Percentiles rank a stretch among this genome's conserved stretches.
Conservation (phyloP, 805 yeast genomes). For the Candida khao-thaluensis region DNA sequence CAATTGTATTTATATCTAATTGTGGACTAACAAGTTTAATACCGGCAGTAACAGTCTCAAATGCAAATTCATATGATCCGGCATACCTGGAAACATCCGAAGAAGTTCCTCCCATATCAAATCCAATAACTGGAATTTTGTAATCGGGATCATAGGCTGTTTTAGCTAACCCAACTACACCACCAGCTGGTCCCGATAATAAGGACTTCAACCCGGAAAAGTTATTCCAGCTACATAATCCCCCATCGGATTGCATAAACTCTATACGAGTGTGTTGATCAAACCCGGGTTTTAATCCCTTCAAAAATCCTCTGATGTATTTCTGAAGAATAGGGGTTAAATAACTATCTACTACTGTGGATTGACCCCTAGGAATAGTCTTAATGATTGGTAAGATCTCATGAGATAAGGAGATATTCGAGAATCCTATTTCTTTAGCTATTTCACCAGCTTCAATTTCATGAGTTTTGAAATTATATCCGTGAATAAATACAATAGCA, state of each 20-base stretch:
- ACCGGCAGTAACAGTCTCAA: constrained; percentile 83
- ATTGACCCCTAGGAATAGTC: constrained; percentile 71
- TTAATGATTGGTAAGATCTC: constrained; percentile 78
- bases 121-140: constrained; percentile 67
- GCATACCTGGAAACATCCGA: constrained; percentile 78
- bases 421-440: constrained; percentile 66
- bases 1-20: constrained; percentile 48
- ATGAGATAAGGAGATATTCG: constrained; percentile 66
- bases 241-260: constrained; percentile 25
- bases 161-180: constrained; percentile 22
- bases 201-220: constrained; percentile 21
- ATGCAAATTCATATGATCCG: constrained; percentile 73
- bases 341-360: constrained; percentile 80
- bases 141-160: constrained; percentile 35
- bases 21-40: constrained; percentile 84
- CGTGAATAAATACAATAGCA: constrained; percentile 72
- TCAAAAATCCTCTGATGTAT: constrained; percentile 59
- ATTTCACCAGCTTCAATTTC: constrained; percentile 45
- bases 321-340: constrained; percentile 73
- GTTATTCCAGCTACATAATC: constrained; percentile 19
- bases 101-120: constrained; percentile 91
- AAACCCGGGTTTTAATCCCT: constrained; percentile 57
- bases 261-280: constrained; percentile 24
- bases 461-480: constrained; percentile 71
- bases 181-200: constrained; percentile 26